Conservation (phyloP, 2,329 filamentous ascomycete species). For the Pseudocercospora cruenta region DNA sequence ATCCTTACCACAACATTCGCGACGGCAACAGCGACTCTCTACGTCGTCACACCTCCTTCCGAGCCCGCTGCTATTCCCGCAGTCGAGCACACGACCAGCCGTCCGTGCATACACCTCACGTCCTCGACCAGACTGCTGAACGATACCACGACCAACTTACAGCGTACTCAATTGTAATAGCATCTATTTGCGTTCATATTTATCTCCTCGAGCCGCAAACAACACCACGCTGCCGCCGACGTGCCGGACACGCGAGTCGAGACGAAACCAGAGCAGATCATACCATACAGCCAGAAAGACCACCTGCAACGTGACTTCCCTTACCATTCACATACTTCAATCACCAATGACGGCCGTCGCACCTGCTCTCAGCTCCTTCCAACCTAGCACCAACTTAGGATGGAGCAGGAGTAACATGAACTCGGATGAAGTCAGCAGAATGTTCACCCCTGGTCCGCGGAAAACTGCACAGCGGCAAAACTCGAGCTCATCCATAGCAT, state of each 20-base stretch:
- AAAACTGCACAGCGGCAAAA: constrained; percentile 85
- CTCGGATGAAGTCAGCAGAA: constrained; percentile 80
- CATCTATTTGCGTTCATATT: background rate
- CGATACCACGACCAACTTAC: constrained; percentile 15
- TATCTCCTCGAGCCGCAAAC: background rate
- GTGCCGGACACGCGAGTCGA: constrained; percentile 15
- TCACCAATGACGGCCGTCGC: constrained; percentile 66
- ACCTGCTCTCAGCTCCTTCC: constrained; percentile 62
- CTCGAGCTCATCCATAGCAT: constrained; percentile 82
- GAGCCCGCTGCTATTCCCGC: background rate
- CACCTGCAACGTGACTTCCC: constrained; percentile 6
- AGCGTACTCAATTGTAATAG: constrained; percentile 8
- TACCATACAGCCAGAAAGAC: background rate
- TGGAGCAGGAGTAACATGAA: constrained; percentile 70
- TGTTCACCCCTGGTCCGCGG: constrained; percentile 70
- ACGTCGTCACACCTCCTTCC: background rate
- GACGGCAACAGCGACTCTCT: background rate
- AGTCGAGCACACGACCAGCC: constrained; percentile 4
- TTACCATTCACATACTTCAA: constrained; percentile 5
- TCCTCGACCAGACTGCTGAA: constrained; percentile 10
- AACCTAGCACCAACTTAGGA: constrained; percentile 56
- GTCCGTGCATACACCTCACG: constrained; percentile 12
- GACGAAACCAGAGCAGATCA: background rate
- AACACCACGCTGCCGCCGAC: background rate
- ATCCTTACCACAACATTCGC: background rate